phyloP scores from a whole-genome alignment of 768 basidiomycete genomes.

The Fistulinella prunicolor region DNA sequence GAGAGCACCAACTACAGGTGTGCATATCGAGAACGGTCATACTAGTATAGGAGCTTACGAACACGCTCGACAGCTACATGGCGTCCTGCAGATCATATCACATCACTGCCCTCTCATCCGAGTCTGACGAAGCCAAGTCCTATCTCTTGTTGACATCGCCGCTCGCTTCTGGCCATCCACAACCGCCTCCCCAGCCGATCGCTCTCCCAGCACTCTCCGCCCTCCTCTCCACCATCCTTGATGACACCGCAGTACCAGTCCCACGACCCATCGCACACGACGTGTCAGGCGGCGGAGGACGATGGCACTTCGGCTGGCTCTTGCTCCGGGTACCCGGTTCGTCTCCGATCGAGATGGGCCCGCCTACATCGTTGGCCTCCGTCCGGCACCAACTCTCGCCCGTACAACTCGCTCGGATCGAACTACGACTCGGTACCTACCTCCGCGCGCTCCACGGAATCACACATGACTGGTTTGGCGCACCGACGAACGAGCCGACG shows the following conservation, averaged over 20 bases:
- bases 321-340: slow-evolving; percentile 37
- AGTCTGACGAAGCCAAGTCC: slow-evolving; percentile 5
- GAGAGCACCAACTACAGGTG: slow-evolving; percentile 32
- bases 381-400: slow-evolving; percentile 35
- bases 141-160: slow-evolving; percentile 30
- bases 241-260: slow-evolving; percentile 49
- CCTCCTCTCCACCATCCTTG: slow-evolving; percentile 42
- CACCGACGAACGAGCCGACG: slow-evolving; percentile 33
- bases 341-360: slow-evolving; percentile 36
- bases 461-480: slow-evolving; percentile 78
- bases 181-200: slow-evolving; percentile 18
- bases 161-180: slow-evolving; percentile 8
- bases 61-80: slow-evolving; percentile 22
- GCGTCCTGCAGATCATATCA: slow-evolving; percentile 28
- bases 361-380: slow-evolving; percentile 32
- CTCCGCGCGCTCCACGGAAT: slow-evolving; percentile 64
- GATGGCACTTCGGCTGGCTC: slow-evolving; percentile 24
- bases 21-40: not conserved
- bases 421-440: slow-evolving; percentile 58
- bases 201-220: slow-evolving; percentile 34
- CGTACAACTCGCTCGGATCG: slow-evolving; percentile 44
- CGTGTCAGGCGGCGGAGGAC: slow-evolving; percentile 29
- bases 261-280: slow-evolving; percentile 47
- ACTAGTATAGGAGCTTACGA: not conserved
- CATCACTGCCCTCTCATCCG: slow-evolving; percentile 24